Conservation (phyloP, 139 green algal genomes). For the Picochlorum sp. region DNA sequence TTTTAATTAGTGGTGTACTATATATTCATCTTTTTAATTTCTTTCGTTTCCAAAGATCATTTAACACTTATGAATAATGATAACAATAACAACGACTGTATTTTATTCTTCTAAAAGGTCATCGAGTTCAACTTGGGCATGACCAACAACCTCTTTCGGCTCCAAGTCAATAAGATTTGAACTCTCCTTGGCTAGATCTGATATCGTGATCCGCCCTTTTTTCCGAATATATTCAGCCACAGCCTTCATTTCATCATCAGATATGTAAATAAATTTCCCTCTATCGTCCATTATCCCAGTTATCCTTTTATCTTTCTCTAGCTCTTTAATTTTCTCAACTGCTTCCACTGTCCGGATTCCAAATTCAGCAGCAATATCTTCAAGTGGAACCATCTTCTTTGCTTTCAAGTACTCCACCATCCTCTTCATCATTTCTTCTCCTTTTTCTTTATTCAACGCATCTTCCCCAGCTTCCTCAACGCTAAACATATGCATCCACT, state of each 20-base stretch:
- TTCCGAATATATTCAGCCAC: slow-evolving; percentile 64
- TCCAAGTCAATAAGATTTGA: slow-evolving; percentile 10
- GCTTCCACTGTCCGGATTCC: slow-evolving; percentile 66
- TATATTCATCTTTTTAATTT: not conserved
- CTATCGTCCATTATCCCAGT: slow-evolving; percentile 91
- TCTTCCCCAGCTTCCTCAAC: slow-evolving; percentile 53
- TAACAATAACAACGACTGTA: not conserved
- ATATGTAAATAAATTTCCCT: slow-evolving; percentile 96
- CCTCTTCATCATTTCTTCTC: slow-evolving; percentile 32
- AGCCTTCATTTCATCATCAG: slow-evolving; percentile 70
- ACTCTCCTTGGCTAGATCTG: slow-evolving; percentile 54
- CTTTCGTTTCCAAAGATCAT: not conserved
- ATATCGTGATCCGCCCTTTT: slow-evolving; percentile 67
- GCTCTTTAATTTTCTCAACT: slow-evolving; percentile 54
- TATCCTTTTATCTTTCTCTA: slow-evolving; percentile 65
- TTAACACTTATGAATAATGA: not conserved
- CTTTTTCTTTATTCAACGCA: slow-evolving; percentile 23
- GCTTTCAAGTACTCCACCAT: slow-evolving; percentile 60
- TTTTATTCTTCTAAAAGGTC: not conserved
- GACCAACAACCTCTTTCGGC: not conserved
- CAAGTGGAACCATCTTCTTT: slow-evolving; percentile 75
- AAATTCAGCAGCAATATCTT: slow-evolving; percentile 81
- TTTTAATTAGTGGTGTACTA: not conserved
- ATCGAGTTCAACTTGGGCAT: not conserved
- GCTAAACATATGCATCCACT: slow-evolving; percentile 68